Evolutionary conservation across 1,284 basidiomycete genomes (phyloP), one percentile per base, ranked within the genome.

Genomic region (Cryptococcus neoformans): DNA sequence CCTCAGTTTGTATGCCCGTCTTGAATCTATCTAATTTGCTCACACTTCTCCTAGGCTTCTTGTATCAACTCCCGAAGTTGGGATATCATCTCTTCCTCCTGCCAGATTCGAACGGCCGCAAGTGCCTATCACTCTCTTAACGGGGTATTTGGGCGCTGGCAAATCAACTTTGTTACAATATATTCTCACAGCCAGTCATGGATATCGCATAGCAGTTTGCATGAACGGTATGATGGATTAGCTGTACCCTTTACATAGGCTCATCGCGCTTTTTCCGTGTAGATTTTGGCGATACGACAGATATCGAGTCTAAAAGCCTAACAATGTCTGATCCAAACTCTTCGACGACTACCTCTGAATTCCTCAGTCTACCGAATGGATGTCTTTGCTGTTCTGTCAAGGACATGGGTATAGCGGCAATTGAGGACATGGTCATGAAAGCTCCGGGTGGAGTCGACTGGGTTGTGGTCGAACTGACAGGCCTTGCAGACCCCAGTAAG

Each of bases 361-460:
- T 93, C 67, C 83, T 95, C 12, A 89, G 93, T 62, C 82, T 95
- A 1, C 87, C 92, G 1, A 96, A 97, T 72, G 93, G 93, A 9
- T 96, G 93, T 74, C 76, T 97, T 21, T 96, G 93, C 74, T 97
- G 93, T 75, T 92, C 90, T 56, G 88, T 96, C 77, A 93, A 94
- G 70, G 92, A 96, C 73, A 82, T 85, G 12, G 93, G 93, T 1
- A 83, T 89, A 1, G 90, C 91, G 35, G 90, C 93, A 1, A 94
- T 97, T 52, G 90, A 95, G 73, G 88, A 89, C 68, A 81, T 95
- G 59, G 75, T 78, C 4, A 67, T 69, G 2, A 56, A 59, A 28
- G 68, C 72, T 50, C 64, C 89, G 86, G 90, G 80, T 81, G 84
- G 85, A 3, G 93, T 95, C 67, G 93, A 96, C 75, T 88, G 95